Evolutionary conservation across 2,329 filamentous ascomycete genomes (phyloP), one percentile per base, ranked within the genome.

Genomic region (Pyrenophora tritici-repentis): DNA sequence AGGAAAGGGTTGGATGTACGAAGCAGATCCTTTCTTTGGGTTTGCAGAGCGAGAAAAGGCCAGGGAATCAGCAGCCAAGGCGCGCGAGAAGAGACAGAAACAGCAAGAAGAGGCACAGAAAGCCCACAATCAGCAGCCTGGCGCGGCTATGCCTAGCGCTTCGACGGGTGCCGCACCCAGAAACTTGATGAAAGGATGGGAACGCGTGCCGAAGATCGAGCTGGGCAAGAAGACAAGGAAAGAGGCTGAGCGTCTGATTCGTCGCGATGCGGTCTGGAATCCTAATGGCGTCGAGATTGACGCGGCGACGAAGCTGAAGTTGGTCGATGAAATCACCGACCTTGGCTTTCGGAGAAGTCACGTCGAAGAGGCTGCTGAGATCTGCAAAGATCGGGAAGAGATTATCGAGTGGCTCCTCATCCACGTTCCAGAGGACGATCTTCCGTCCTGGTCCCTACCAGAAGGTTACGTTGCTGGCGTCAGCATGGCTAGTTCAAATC

Each of bases 321-420:
- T 94, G 24, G 75, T 90, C n/a, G 81, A 86, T 13, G 90, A 96
- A 63, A 81, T 97, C 31, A 81, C 80, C 17, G 83, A 79, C n/a
- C 81, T 95, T 42, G 92, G 91, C 0, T 99, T 99, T 72, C 86
- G 93, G n/a, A 82, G 81, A 63, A 95, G 88, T 65, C 94, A 99
- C 68, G 84, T 92, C 34, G 86, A 95, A 67, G 94, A 99, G 75
- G 93, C 94, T 7, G 84, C 89, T 1, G 85, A 85, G 37, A 86
- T 92, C 65, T 97, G 92, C 77, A 95, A 93, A 72, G 91, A 96
- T 70, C 83, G 88, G 24, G 92, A 97, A 70, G 94, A 99, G 75
- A 87, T 91, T 13, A 81, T 99, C 2, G 93, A 97, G 72, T 99
- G 94, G 94, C 81, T 99, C 13, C 82, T 99, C 41, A 92, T 97